phyloP scores from a whole-genome alignment of 805 yeast genomes.

The Blastobotrys muscicola region DNA sequence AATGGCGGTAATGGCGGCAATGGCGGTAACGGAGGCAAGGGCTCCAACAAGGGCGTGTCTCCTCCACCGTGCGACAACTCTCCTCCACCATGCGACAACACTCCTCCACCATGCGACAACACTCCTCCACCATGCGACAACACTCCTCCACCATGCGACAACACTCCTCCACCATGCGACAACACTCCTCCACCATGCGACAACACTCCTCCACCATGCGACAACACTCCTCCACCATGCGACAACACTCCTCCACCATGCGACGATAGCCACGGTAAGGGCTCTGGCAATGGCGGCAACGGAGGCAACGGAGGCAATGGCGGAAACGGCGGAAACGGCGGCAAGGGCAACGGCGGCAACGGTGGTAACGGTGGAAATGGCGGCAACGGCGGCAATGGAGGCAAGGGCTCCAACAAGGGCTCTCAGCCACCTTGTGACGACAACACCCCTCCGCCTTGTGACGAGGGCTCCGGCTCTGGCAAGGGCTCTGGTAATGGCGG shows the following conservation, averaged over 20 bases:
- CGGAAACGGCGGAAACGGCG: constrained; percentile 2
- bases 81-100: no score
- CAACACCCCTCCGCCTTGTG: not conserved
- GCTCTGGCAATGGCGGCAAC: constrained; percentile 2
- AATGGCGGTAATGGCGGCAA: not conserved
- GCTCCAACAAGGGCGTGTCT: not conserved
- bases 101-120: no score
- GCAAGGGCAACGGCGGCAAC: constrained; percentile 1
- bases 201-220: no score
- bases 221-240: no score
- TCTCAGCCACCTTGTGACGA: not conserved
- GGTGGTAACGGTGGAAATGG: constrained; percentile 3
- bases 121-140: no score
- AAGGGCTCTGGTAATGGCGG: constrained; percentile 1
- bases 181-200: no score
- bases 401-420: not conserved
- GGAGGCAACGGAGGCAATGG: constrained; percentile 1
- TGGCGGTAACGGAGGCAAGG: not conserved
- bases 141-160: no score
- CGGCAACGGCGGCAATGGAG: constrained; percentile 1
- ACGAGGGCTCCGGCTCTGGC: not conserved
- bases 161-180: no score
- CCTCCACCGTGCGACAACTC: not conserved
- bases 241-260: not conserved
- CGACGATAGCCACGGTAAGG: not conserved